phyloP scores from a whole-genome alignment of 176 grass and related monocot species.

The Tillandsia leiboldiana region DNA sequence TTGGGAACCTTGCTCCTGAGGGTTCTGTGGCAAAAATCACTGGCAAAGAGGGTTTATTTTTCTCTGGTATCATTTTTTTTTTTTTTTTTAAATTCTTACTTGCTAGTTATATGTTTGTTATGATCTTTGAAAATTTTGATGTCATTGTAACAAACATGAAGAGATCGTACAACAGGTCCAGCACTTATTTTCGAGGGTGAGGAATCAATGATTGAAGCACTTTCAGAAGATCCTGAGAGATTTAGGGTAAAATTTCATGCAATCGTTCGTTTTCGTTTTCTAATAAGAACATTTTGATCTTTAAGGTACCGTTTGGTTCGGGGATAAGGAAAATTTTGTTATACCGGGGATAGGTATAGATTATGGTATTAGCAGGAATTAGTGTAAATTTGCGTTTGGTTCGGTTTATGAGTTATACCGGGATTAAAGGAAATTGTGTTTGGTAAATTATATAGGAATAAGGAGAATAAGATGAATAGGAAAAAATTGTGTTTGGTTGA shows the following conservation, averaged over 20 bases:
- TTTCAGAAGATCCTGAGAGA: slow-evolving; percentile 65
- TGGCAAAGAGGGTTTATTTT: slow-evolving; percentile 95
- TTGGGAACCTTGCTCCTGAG: slow-evolving; percentile 93
- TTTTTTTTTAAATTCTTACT: slow-evolving; percentile 18
- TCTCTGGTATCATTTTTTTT: slow-evolving; percentile 59
- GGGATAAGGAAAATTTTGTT: too few species aligned
- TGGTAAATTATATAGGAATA: too few species aligned
- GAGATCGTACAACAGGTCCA: slow-evolving; percentile 38
- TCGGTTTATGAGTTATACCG: too few species aligned
- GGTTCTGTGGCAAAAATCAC: slow-evolving; percentile 99
- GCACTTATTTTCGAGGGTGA: slow-evolving; percentile 97
- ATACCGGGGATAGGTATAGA: too few species aligned
- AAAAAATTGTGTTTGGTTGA: too few species aligned
- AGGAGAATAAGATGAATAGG: too few species aligned
- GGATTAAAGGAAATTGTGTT: too few species aligned
- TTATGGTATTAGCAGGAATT: too few species aligned
- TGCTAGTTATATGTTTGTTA: neutral
- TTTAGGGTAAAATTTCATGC: slow-evolving; percentile 57
- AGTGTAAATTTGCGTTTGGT: too few species aligned
- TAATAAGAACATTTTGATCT: neutral
- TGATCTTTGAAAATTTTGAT: slow-evolving; percentile 13
- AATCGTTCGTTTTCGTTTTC: neutral
- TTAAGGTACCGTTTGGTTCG: too few species aligned
- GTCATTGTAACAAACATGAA: neutral
- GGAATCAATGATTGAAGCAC: slow-evolving; percentile 84